Evolutionary conservation across 345 rosid species (phyloP).

Genomic region (Populus pruinosa): DNA sequence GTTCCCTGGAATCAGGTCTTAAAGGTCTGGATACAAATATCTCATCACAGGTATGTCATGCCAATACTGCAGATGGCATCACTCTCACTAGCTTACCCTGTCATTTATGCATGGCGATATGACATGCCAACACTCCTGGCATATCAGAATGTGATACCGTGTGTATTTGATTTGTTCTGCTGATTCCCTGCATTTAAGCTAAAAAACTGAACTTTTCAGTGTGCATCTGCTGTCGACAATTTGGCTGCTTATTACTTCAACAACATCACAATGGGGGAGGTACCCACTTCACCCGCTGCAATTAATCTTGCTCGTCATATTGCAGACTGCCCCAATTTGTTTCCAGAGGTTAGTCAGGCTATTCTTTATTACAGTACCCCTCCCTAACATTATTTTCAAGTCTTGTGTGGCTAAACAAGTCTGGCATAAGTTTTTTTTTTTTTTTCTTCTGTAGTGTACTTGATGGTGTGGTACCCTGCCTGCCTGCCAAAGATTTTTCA

Average conservation of each 20-base stretch:
- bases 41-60: slow-evolving; percentile 75
- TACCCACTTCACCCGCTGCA: slow-evolving; percentile 71
- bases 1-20: slow-evolving; percentile 96
- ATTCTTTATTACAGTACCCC: background rate
- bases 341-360: slow-evolving; percentile 69
- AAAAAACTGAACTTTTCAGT: slow-evolving; percentile 43
- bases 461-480: background rate
- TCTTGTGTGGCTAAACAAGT: background rate
- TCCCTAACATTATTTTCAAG: background rate
- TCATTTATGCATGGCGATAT: background rate
- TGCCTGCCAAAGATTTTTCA: background rate
- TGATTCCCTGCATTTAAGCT: slow-evolving; percentile 11
- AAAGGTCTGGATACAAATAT: slow-evolving; percentile 88
- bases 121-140: background rate
- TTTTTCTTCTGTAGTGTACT: background rate
- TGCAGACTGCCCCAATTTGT: slow-evolving; percentile 89
- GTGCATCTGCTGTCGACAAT: slow-evolving; percentile 94
- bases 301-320: slow-evolving; percentile 76
- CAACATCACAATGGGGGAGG: slow-evolving; percentile 93
- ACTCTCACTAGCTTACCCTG: background rate
- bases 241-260: slow-evolving; percentile 94
- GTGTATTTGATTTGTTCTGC: background rate
- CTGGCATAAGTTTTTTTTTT: background rate
- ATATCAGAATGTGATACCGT: background rate
- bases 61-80: background rate